phyloP scores from a whole-genome alignment of 495 filamentous ascomycete genomes.

The Xylaria acuta region DNA sequence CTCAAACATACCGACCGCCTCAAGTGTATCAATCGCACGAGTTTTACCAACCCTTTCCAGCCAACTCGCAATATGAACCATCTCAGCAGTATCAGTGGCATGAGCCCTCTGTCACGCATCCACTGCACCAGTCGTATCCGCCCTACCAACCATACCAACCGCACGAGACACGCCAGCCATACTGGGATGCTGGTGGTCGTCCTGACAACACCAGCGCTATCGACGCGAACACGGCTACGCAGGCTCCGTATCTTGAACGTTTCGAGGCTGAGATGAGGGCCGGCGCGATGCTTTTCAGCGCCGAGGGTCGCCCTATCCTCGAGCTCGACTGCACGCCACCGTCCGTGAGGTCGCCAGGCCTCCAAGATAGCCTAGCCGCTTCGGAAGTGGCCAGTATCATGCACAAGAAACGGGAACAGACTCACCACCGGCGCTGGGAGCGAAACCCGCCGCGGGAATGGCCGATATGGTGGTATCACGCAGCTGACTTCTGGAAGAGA shows the following conservation, averaged over 20 bases:
- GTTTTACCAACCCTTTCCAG: background rate
- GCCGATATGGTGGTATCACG: background rate
- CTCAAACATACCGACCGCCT: background rate
- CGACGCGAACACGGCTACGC: background rate
- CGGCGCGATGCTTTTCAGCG: background rate
- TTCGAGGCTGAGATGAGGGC: background rate
- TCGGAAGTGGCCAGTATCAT: background rate
- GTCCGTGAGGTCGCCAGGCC: background rate
- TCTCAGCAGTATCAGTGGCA: background rate
- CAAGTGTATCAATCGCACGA: background rate
- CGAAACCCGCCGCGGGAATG: background rate
- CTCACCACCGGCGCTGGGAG: background rate
- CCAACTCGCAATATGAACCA: background rate
- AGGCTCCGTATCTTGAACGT: constrained; percentile 2
- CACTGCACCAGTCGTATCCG: background rate
- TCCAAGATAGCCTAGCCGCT: background rate
- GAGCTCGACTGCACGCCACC: background rate
- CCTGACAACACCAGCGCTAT: background rate
- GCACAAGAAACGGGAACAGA: background rate
- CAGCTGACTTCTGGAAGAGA: background rate
- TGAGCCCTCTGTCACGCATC: background rate
- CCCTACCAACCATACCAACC: background rate
- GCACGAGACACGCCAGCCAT: background rate
- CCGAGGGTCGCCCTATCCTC: background rate
- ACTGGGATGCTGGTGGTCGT: background rate